Evolutionary conservation across 345 rosid species (phyloP), one percentile per base, ranked within the genome.

Genomic region (Corchorus capsularis): DNA sequence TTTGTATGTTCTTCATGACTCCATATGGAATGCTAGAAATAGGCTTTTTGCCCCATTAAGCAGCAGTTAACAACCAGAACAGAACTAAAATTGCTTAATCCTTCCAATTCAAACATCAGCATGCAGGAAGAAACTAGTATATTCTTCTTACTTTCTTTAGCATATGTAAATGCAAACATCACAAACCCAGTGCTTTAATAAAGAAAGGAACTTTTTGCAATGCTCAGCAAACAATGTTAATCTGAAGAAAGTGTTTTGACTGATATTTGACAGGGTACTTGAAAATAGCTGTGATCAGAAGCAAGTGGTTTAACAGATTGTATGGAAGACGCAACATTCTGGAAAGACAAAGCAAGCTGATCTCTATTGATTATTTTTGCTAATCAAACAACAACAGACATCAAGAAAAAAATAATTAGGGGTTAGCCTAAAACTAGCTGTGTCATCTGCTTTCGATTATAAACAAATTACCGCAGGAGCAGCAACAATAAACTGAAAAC

Each of bases 361-460:
- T 41, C 3, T 74, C 63, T 62, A 60, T 65, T 56, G n/a, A 71
- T 54, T 71, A 64, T 63, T 63, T 27, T 45, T 41, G 53, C 14
- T 74, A 22, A 69, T 57, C 63, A 59, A 66, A 57, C 46, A 80
- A 61, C 79, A 72, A 54, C 22, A 64, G 52, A 41, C 22, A 66
- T 52, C 77, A 64, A 57, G 74, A 78, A 74, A 70, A 70, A 75
- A 75, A 71, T 56, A 54, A 67, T 75, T 64, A 37, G 54, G 43
- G 6, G 79, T 77, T 77, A 83, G 79, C 77, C 85, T 82, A 79
- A 17, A 65, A 63, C 79, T 79, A 74, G 37, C 67, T 63, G 34
- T 27, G 57, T 50, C 27, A 71, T 74, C 71, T 68, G 63, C 59
- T 67, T 64, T 60, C 35, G 68, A 32, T 22, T 77, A 71, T 75